Conservation (phyloP, 208 protist species). For the Acanthamoeba culbertsoni region DNA sequence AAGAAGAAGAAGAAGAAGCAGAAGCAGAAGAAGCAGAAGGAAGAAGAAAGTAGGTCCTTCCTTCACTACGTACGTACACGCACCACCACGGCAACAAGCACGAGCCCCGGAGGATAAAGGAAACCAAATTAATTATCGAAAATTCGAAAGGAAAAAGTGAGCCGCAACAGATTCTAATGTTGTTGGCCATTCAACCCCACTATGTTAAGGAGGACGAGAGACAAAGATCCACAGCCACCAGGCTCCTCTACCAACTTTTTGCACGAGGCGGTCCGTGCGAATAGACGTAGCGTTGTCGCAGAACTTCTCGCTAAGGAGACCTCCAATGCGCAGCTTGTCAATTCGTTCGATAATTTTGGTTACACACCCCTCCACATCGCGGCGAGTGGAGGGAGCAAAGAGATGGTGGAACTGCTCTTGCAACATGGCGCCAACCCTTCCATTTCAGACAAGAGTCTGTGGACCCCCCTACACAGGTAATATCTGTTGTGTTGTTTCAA, state of each 20-base stretch:
- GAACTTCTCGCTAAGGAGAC: background rate
- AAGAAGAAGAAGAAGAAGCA: background rate
- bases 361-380: conserved; percentile 58
- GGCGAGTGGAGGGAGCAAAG: background rate
- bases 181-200: no score
- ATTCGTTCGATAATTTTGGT: conserved; percentile 15
- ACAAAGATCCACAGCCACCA: background rate
- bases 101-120: no score
- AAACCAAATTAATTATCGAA: no score
- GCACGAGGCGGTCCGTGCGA: conserved; percentile 15
- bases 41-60: no score
- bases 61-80: no score
- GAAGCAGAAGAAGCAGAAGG: background rate
- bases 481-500: background rate
- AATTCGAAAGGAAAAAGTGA: no score
- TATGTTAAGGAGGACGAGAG: background rate
- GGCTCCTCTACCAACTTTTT: background rate
- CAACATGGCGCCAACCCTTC: background rate
- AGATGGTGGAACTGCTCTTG: conserved; percentile 12
- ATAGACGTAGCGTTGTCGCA: background rate
- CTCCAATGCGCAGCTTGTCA: background rate
- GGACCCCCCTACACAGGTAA: conserved; percentile 56
- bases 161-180: no score
- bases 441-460: background rate
- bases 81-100: no score